phyloP scores from a whole-genome alignment of 2,329 filamentous ascomycete species.

The Alternaria gaisen region DNA sequence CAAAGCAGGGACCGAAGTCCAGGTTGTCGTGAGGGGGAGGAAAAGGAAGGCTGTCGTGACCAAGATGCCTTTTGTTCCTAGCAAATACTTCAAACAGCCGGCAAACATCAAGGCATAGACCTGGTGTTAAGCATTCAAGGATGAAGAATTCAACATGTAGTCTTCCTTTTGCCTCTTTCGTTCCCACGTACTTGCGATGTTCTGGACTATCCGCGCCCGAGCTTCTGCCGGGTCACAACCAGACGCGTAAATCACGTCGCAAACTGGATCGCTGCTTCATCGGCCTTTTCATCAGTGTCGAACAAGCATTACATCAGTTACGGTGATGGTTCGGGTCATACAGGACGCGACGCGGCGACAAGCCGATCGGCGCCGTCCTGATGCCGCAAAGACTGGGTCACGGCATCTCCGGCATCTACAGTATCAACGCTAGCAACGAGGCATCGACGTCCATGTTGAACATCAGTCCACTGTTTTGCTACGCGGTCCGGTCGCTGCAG shows the following conservation, averaged over 20 bases:
- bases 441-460: conserved; percentile 3
- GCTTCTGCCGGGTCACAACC: background rate
- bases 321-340: background rate
- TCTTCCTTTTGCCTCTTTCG: background rate
- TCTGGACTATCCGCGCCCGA: background rate
- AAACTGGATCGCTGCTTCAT: background rate
- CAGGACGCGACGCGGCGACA: background rate
- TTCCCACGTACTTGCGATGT: background rate
- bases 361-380: background rate
- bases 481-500: background rate
- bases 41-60: conserved; percentile 76
- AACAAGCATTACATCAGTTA: background rate
- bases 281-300: background rate
- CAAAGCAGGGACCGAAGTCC: conserved; percentile 83
- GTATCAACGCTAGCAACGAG: background rate
- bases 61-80: conserved; percentile 89
- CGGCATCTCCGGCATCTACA: conserved; percentile 12
- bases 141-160: background rate
- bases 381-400: conserved; percentile 9
- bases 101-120: conserved; percentile 36
- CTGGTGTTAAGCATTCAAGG: background rate
- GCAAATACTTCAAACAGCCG: conserved; percentile 71
- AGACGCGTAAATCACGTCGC: background rate
- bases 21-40: conserved; percentile 80
- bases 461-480: conserved; percentile 10